Evolutionary conservation across 2,329 filamentous ascomycete genomes (phyloP), one percentile per base, ranked within the genome.

Genomic region (Colletotrichum truncatum): DNA sequence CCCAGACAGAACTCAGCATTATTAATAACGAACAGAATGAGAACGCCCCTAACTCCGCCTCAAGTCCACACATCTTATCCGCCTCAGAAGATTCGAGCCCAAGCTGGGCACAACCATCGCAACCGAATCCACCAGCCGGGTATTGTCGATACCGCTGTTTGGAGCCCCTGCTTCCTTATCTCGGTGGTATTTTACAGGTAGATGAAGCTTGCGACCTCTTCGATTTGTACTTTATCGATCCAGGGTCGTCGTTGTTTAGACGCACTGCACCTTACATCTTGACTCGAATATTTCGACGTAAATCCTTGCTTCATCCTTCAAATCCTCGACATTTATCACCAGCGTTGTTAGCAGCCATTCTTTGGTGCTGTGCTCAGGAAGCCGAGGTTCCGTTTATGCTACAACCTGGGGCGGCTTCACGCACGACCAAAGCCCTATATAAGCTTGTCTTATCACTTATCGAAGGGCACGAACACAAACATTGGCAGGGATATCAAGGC

Each of bases 341-440:
- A 1, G 81, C 82, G 1, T 72, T 85, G 4, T 71, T 85, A 6
- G 76, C 79, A 0, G 80, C 81, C 1, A 84, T 85, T 62, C 73
- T 85, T 0, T 85, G 82, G 78, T 81, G 78, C 45, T 78, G 80
- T 9, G 79, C 81, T 0, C 80, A 85, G 60, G 84, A 80, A 10
- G 81, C 82, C 1, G 81, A 84, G 52, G 80, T 81, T 51, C 77
- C 76, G 26, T 68, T 80, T 16, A 75, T 84, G 8, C 74, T 80
- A 18, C 73, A 80, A 0, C 80, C 77, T 7, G 80, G 80, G 0
- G 77, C 78, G 2, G 74, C 81, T 14, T 74, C 77, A 10, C 76
- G 76, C 38, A 77, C 80, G 6, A 77, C 72, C 67, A 79, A 75
- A 68, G 80, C n/a, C 18, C 25, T 43, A 21, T 21, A 21, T 16